Evolutionary conservation across 2,329 filamentous ascomycete species (phyloP), one percentile per base, ranked within the genome.

Genomic region (Zasmidium cellare): DNA sequence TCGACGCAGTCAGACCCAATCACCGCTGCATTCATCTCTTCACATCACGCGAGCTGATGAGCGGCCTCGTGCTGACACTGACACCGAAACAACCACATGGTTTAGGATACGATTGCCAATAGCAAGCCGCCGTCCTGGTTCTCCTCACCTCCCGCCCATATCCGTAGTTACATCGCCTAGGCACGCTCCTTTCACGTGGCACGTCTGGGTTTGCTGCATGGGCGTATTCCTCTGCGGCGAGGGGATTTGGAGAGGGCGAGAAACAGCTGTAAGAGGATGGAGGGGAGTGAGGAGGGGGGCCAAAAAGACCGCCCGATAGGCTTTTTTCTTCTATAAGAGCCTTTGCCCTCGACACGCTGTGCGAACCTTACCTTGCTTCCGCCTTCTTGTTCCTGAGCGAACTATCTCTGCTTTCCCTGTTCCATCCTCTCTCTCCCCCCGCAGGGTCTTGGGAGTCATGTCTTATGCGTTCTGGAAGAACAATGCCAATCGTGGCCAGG

Each of bases 121-220:
- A 24, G 45, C 7, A 47, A 14, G 45, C 23, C n/a, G 24, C 22
- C 20, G 23, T 5, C 20, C 47, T 49, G 47, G 47, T 25, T 11
- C 16, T 22, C n/a, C 35, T 9, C 31, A 23, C 31, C 28, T 51
- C 11, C 53, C 35, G 53, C 22, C 18, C 45, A 44, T 31, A 28
- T 56, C 53, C 53, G 51, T 44, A 3, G 51, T 52, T 52, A 52
- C 49, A 52, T 52, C 31, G 25, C 41, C 28, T 55, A 31, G 25
- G 25, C 31, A 48, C 45, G 20, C 31, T 19, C 53, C 45, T 47
- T 22, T 55, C 53, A 53, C 44, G 51, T 46, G 51, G 45, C 28
- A 46, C 31, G 19, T 31, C 25, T 28, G 25, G 11, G n/a, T n/a
- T 11, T 31, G 38, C 44, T 38, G 38, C 5, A 28, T 28, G 6